A percentile compares a stretch with the other conserved stretches of the same genome.
Evolutionary conservation across 2,329 filamentous ascomycete species (phyloP).

Genomic region (Exserohilum rostratum): DNA sequence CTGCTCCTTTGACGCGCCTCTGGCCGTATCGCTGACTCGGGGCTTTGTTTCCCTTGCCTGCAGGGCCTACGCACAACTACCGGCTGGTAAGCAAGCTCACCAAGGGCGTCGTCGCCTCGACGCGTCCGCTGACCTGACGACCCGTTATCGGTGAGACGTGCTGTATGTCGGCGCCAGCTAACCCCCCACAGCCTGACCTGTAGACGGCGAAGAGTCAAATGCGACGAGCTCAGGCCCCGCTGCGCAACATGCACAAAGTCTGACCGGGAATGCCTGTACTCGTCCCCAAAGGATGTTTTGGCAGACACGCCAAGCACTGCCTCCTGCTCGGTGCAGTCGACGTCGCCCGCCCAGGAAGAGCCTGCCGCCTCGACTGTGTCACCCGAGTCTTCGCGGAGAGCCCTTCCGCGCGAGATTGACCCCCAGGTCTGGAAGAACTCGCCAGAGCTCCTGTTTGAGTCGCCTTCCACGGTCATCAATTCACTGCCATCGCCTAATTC

Average conservation of each 20-base stretch:
- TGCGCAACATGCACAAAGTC: conserved; percentile 55
- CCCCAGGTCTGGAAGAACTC: conserved; percentile 30
- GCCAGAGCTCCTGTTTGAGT: conserved; percentile 42
- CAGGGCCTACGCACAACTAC: conserved; percentile 53
- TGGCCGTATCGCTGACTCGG: conserved; percentile 1
- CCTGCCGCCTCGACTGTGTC: conserved; percentile 17
- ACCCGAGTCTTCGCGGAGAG: conserved; percentile 22
- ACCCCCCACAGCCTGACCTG: conserved; percentile 49
- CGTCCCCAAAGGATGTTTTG: conserved; percentile 17
- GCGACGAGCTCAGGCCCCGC: conserved; percentile 55
- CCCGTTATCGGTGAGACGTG: background rate
- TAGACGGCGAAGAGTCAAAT: conserved; percentile 58
- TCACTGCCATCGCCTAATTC: conserved; percentile 50
- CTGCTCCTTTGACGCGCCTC: background rate
- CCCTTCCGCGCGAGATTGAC: conserved; percentile 27
- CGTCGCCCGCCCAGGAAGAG: conserved; percentile 23
- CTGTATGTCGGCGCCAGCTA: conserved; percentile 9
- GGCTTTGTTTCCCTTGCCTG: background rate
- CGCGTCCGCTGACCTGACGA: background rate
- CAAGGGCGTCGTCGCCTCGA: background rate
- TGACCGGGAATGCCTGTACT: conserved; percentile 52
- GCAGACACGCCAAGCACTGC: conserved; percentile 11
- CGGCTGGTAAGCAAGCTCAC: conserved; percentile 49
- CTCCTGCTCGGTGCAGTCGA: conserved; percentile 17
- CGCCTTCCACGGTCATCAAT: conserved; percentile 35